phyloP scores from a whole-genome alignment of 2,329 filamentous ascomycete species.

The Lachnellula cervina region DNA sequence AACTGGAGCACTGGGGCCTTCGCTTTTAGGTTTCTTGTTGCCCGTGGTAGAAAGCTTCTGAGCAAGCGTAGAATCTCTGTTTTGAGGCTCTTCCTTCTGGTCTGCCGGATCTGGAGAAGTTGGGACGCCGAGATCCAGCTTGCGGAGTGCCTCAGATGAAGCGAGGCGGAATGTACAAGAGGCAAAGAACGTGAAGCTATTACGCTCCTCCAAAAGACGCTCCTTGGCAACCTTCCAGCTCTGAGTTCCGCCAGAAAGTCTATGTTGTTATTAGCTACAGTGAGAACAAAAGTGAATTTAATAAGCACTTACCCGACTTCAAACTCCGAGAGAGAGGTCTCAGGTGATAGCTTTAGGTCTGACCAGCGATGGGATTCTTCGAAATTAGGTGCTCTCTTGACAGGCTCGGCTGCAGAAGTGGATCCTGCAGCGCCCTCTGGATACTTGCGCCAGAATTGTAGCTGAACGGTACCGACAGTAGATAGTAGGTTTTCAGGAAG shows the following conservation, averaged over 20 bases:
- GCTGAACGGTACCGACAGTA: conserved; percentile 11
- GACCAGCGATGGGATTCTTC: conserved; percentile 17
- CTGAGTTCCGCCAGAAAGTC: conserved; percentile 10
- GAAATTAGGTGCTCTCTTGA: conserved; percentile 14
- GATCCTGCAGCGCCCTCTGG: neutral
- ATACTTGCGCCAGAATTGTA: conserved; percentile 13
- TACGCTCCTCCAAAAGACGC: conserved; percentile 9
- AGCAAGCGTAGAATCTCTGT: too few relatives aligned
- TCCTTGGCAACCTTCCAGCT: conserved; percentile 5
- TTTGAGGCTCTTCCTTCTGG: neutral
- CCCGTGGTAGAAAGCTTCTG: too few relatives aligned
- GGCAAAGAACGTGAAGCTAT: conserved; percentile 15
- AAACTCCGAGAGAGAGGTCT: conserved; percentile 14
- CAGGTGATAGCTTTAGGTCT: conserved; percentile 8
- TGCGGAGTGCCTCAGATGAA: conserved; percentile 10
- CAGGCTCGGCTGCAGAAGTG: neutral
- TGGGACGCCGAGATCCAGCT: conserved; percentile 12
- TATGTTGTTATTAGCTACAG: neutral
- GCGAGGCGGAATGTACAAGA: conserved; percentile 16
- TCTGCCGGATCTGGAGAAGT: neutral
- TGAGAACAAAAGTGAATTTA: neutral
- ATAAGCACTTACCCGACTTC: conserved; percentile 17
- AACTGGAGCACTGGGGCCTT: too few relatives aligned
- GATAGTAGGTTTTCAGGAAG: neutral
- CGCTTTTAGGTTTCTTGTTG: too few relatives aligned